These are phyloP conservation scores for Quercus ilex DNA, from an alignment of 306 rosid species.

Conservation along the genomic window DNA sequence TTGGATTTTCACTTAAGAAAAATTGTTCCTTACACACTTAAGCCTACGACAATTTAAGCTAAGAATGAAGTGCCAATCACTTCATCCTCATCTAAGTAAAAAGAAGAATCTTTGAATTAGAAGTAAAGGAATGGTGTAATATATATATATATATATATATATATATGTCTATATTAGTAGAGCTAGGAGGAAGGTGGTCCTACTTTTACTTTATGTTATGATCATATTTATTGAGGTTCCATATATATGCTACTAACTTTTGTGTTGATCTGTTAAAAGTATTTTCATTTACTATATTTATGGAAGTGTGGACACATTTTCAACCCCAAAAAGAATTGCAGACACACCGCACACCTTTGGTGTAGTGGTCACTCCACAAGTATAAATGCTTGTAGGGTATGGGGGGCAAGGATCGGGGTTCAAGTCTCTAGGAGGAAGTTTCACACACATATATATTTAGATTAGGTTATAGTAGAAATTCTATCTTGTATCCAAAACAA, in stretches of 20 bases:
- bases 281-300: neutral
- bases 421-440: too few species aligned
- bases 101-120: neutral
- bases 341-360: too few species aligned
- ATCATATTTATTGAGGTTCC: too few species aligned
- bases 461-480: too few species aligned
- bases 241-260: too few species aligned
- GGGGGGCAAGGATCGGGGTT: too few species aligned
- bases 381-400: too few species aligned
- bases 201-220: neutral
- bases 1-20: neutral
- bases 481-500: too few species aligned
- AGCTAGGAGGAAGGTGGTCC: neutral
- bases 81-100: too few species aligned
- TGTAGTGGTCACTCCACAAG: too few species aligned
- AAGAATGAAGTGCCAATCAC: conserved; percentile 22
- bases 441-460: too few species aligned
- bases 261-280: too few species aligned
- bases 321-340: neutral
- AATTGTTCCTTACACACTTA: neutral
- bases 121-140: neutral
- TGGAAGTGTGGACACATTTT: neutral
- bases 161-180: neutral
- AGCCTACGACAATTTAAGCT: neutral
- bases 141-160: neutral